Percentiles rank a stretch among this genome's conserved stretches.
phyloP scores from a whole-genome alignment of 345 rosid genomes.

The Populus alba region DNA sequence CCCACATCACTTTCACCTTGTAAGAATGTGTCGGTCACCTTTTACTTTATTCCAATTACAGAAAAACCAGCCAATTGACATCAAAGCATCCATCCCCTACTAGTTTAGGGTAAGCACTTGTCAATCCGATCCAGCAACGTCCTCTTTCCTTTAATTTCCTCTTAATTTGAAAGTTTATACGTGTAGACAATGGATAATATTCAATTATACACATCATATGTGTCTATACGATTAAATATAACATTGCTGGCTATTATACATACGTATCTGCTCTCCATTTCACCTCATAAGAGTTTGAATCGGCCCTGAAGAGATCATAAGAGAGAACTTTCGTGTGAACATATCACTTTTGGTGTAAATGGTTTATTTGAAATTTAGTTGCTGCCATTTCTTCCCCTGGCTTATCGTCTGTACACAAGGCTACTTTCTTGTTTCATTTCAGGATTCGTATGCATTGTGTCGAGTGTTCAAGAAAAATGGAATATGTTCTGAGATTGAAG shows the following conservation, averaged over 20 bases:
- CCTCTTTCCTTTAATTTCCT: not conserved
- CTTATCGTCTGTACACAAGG: not conserved
- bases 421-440: not conserved
- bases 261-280: no score
- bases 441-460: constrained; percentile 89
- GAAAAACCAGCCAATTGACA: not conserved
- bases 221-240: no score
- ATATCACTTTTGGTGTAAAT: no score
- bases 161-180: not conserved
- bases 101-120: not conserved
- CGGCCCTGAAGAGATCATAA: no score
- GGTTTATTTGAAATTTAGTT: not conserved
- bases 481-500: constrained; percentile 64
- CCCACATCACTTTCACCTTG: constrained; percentile 28
- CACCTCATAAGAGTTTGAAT: no score
- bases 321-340: no score
- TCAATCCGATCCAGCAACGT: not conserved
- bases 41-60: constrained; percentile 46
- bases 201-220: no score
- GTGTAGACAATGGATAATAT: not conserved
- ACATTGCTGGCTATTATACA: no score
- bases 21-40: constrained; percentile 43
- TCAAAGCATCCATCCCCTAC: not conserved
- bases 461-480: constrained; percentile 96
- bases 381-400: not conserved